These are phyloP conservation scores for Tetrapisispora taiwanensis DNA, from an alignment of 805 yeast genomes.

Conservation along the genomic window DNA sequence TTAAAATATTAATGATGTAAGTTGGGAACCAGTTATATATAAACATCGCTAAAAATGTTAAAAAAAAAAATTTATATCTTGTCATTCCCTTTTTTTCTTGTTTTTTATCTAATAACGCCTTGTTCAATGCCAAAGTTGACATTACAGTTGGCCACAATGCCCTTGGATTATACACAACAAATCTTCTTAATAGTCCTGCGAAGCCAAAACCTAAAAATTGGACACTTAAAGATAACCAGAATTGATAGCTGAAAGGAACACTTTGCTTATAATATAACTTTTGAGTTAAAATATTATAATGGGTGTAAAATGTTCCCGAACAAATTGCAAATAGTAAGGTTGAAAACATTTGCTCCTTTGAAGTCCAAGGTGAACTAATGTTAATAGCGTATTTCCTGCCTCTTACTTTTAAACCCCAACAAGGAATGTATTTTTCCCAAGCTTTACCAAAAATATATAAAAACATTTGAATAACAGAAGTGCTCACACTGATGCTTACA, in stretches of 20 bases:
- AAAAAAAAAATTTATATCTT: slow-evolving; percentile 29
- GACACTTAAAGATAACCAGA: slow-evolving; percentile 42
- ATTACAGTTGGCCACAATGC: slow-evolving; percentile 46
- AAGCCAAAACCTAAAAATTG: slow-evolving; percentile 59
- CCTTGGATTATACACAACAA: slow-evolving; percentile 42
- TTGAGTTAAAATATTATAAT: slow-evolving; percentile 30
- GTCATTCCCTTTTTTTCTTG: slow-evolving; percentile 31
- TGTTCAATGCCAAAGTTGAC: slow-evolving; percentile 41
- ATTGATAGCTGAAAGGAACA: slow-evolving; percentile 40
- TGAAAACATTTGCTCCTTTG: slow-evolving; percentile 57
- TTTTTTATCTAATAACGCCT: slow-evolving; percentile 32
- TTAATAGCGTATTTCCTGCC: slow-evolving; percentile 38
- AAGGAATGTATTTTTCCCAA: slow-evolving; percentile 37
- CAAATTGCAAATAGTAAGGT: slow-evolving; percentile 37
- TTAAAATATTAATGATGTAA: slow-evolving; percentile 34
- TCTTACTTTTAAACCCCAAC: slow-evolving; percentile 32
- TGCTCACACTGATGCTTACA: slow-evolving; percentile 37
- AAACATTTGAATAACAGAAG: slow-evolving; percentile 39
- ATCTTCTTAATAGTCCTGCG: slow-evolving; percentile 53
- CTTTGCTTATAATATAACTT: slow-evolving; percentile 24
- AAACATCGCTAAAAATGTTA: slow-evolving; percentile 29
- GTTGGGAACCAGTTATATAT: slow-evolving; percentile 38
- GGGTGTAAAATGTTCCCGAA: slow-evolving; percentile 29
- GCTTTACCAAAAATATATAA: slow-evolving; percentile 37
- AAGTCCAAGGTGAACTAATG: slow-evolving; percentile 52